A percentile compares a stretch with the other conserved stretches of the same genome.
phyloP scores from a whole-genome alignment of 2,329 filamentous ascomycete species.

The Claviceps paspali region DNA sequence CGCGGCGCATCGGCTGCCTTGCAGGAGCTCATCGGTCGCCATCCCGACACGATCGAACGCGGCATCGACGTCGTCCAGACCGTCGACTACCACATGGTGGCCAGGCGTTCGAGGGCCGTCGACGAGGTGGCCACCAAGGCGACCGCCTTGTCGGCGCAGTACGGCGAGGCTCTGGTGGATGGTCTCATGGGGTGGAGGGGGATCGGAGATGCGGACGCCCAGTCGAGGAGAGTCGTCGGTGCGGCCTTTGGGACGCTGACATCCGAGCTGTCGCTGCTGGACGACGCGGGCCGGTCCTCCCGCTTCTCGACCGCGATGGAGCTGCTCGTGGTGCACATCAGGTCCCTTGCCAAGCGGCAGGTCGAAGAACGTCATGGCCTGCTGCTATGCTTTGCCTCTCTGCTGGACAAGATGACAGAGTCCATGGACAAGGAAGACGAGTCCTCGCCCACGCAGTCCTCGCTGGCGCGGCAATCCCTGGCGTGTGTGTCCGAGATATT shows the following conservation, averaged over 20 bases:
- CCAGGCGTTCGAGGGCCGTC: slow-evolving; percentile 70
- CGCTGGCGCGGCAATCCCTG: slow-evolving; percentile 16
- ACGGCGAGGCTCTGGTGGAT: slow-evolving; percentile 53
- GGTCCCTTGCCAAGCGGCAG: slow-evolving; percentile 34
- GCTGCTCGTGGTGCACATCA: slow-evolving; percentile 29
- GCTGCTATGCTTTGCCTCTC: slow-evolving; percentile 42
- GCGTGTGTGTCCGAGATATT: slow-evolving; percentile 21
- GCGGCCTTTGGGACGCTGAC: slow-evolving; percentile 48
- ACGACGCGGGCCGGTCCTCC: slow-evolving; percentile 8
- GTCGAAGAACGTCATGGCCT: slow-evolving; percentile 57
- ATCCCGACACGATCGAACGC: slow-evolving; percentile 68
- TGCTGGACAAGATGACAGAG: slow-evolving; percentile 33
- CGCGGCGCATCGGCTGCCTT: slow-evolving; percentile 84
- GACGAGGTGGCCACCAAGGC: slow-evolving; percentile 58
- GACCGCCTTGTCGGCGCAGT: slow-evolving; percentile 51
- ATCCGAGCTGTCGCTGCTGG: slow-evolving; percentile 20
- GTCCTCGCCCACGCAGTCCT: slow-evolving; percentile 1
- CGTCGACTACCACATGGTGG: slow-evolving; percentile 88
- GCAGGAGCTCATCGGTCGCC: slow-evolving; percentile 84
- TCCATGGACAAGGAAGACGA: slow-evolving; percentile 11
- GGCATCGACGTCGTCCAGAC: slow-evolving; percentile 78
- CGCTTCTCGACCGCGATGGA: slow-evolving; percentile 20
- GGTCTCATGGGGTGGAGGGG: slow-evolving; percentile 75
- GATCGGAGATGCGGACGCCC: slow-evolving; percentile 61
- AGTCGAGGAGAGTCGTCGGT: slow-evolving; percentile 58